Percentiles rank a stretch among this genome's conserved stretches.
These are phyloP conservation scores for Spatholobus suberectus DNA, from an alignment of 306 rosid genomes.

Conservation along the genomic window DNA sequence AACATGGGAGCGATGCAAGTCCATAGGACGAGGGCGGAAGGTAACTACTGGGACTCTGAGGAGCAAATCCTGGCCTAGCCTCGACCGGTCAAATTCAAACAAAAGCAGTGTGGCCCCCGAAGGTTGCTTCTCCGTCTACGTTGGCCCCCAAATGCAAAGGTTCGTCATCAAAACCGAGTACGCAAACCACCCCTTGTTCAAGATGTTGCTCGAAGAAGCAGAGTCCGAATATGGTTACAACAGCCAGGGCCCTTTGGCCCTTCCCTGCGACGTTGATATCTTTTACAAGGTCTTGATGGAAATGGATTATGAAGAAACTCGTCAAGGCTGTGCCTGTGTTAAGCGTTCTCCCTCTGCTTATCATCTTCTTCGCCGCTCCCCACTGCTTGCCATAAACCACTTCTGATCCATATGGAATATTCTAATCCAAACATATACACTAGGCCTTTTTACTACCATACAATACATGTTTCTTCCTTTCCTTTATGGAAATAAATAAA, in stretches of 20 bases:
- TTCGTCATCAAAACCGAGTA: constrained; percentile 71
- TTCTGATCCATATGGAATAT: too few species aligned
- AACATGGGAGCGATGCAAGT: constrained; percentile 89
- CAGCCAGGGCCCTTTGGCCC: constrained; percentile 72
- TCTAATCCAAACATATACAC: too few species aligned
- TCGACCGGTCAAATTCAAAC: background rate
- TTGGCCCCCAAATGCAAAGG: constrained; percentile 72
- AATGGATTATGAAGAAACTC: constrained; percentile 54
- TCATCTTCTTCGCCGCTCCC: background rate
- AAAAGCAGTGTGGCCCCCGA: constrained; percentile 39
- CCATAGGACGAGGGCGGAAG: constrained; percentile 60
- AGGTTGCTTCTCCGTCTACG: constrained; percentile 88
- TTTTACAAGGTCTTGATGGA: constrained; percentile 70
- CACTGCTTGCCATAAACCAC: background rate
- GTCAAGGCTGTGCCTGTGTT: constrained; percentile 53
- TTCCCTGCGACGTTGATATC: constrained; percentile 78
- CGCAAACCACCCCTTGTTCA: constrained; percentile 80
- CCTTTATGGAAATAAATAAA: too few species aligned
- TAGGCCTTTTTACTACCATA: too few species aligned
- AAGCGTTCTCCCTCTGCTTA: constrained; percentile 44
- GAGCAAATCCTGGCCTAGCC: constrained; percentile 62
- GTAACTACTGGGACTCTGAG: background rate
- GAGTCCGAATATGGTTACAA: constrained; percentile 79
- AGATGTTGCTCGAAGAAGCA: constrained; percentile 82
- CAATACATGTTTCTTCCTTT: too few species aligned